These are phyloP conservation scores for Coix lacrymajobi DNA, from an alignment of 176 grass and related monocot species.

Conservation along the genomic window DNA sequence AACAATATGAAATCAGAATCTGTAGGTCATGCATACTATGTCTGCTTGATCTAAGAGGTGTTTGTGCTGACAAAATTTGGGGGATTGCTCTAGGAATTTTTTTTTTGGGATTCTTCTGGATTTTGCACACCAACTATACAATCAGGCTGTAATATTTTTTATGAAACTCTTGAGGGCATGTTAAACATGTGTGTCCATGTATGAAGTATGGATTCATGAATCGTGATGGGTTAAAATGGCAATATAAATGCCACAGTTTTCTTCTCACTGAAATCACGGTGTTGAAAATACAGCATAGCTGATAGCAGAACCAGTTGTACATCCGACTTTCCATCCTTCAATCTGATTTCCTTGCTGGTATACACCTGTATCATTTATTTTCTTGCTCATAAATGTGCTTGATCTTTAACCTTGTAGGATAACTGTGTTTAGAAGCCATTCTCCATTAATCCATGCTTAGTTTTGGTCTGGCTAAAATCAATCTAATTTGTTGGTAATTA, in stretches of 20 bases:
- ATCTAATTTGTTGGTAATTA: background rate
- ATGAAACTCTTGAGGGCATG: background rate
- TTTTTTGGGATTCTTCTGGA: background rate
- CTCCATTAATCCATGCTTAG: background rate
- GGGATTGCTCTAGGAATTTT: background rate
- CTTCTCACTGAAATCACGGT: background rate
- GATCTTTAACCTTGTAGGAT: background rate
- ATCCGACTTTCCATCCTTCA: background rate
- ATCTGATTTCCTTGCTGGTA: background rate
- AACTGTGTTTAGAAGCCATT: background rate
- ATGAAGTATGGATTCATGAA: background rate
- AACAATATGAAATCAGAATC: background rate
- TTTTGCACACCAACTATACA: background rate
- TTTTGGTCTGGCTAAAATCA: background rate
- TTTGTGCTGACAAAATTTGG: background rate
- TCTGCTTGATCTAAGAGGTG: background rate
- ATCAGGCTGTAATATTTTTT: background rate
- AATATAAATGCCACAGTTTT: background rate
- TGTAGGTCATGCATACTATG: background rate
- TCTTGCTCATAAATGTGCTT: background rate
- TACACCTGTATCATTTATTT: background rate
- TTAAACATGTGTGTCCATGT: background rate
- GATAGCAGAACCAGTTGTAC: background rate
- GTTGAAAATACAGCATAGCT: background rate
- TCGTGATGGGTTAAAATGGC: background rate